Base-by-base conservation (phyloP, 2,329 filamentous ascomycete species). In the Dactylella cylindrospora region DNA sequence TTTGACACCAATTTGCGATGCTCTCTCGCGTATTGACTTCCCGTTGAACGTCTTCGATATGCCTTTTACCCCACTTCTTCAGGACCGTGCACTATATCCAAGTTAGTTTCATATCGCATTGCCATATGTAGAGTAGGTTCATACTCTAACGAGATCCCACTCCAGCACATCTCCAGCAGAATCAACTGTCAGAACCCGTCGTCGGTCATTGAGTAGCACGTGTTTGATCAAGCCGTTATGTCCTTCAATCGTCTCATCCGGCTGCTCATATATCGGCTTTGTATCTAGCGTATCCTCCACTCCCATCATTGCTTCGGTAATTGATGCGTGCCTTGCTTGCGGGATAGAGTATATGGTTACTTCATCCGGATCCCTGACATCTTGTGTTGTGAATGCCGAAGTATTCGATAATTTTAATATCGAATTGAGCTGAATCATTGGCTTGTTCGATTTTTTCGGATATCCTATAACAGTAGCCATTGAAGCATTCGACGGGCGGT, bases 191-290 rank as follows among this genome's bases (percentile, higher is more conserved):
- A 98, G 76, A 3, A 94, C 90, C 59, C 90, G 82, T 70, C 88
- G 85, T 67, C 91, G 81, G 71, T 98, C 91, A 72, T 95, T 97
- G 62, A 98, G 78, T 67, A 97, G 79, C 68, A 86, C 84, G 72
- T 96, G 88, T 73, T 97, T 98, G 64, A 97, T 89, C 47, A 98
- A 76, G 7, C 93, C 93, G 74, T 95, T 91, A 70, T 96, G 90
- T 1, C 93, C 93, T 73, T 96, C 90, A 40, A 98, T 93, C 0
- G 86, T 89, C 71, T 91, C 88, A 66, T 84, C 82, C 1, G 86
- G 85, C 49, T 84, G 72, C 46, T 82, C 77, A 68, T 86, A 80
- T 44, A 89, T 79, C 1, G 88, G 86, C 47, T 85, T 76, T 9
- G 79, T 76, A 2, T 77, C 68, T 12, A 74, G 76, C 68, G 74